phyloP scores from a whole-genome alignment of 306 rosid genomes.

The Cicer yamashitae region DNA sequence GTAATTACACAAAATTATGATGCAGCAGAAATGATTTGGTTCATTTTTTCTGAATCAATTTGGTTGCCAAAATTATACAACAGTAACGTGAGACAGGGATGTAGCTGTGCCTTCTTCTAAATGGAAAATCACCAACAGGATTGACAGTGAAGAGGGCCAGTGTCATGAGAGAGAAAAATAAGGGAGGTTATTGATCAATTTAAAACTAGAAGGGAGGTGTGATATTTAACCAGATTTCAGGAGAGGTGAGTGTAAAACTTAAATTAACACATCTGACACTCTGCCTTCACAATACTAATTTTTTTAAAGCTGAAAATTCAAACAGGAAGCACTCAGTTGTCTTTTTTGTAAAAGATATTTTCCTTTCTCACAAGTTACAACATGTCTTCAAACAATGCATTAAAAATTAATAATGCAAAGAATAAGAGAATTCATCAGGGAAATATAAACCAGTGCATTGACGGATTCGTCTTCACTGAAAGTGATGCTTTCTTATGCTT shows the following conservation, averaged over 20 bases:
- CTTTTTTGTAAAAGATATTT: neutral
- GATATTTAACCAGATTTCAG: neutral
- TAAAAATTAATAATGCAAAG: neutral
- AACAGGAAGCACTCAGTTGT: neutral
- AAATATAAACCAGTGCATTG: constrained; percentile 5
- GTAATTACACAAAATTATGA: neutral
- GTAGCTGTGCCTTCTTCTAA: neutral
- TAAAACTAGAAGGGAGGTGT: constrained; percentile 3
- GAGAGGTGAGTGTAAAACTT: too few relatives aligned
- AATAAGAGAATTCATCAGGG: neutral
- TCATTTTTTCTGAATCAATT: neutral
- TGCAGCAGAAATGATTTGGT: neutral
- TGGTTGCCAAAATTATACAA: neutral
- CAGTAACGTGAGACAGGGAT: neutral
- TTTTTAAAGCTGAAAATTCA: constrained; percentile 1
- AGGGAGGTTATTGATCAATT: constrained; percentile 5
- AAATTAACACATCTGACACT: neutral
- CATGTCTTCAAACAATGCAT: constrained; percentile 9
- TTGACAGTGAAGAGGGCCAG: neutral
- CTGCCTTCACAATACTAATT: neutral
- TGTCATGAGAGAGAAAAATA: neutral
- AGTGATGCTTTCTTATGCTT: neutral
- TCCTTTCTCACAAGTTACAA: constrained; percentile 1
- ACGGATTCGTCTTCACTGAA: neutral
- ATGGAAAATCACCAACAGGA: neutral